These are phyloP conservation scores for Mimosa pudica DNA, from an alignment of 306 rosid genomes.

Conservation along the genomic window DNA sequence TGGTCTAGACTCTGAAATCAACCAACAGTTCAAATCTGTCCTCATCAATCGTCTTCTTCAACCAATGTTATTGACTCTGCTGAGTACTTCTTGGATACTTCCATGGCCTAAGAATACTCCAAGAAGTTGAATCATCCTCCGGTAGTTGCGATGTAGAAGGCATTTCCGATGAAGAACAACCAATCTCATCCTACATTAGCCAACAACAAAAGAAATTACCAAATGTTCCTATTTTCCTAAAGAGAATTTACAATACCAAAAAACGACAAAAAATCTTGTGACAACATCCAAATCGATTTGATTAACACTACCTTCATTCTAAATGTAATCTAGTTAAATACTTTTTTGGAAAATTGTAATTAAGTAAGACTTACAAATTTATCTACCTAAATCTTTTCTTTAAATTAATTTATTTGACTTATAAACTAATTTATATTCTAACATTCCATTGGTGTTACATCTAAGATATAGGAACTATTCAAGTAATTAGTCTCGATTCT, in stretches of 20 bases:
- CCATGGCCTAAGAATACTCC: conserved; percentile 17
- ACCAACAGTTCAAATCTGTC: not conserved
- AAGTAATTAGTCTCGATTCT: too few species aligned
- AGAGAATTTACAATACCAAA: not conserved
- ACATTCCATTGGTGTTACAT: too few species aligned
- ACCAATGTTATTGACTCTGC: not conserved
- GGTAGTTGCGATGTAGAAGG: not conserved
- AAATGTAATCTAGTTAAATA: too few species aligned
- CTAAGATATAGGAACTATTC: too few species aligned
- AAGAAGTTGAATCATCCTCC: conserved; percentile 21
- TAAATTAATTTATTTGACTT: too few species aligned
- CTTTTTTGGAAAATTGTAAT: too few species aligned
- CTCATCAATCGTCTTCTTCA: conserved; percentile 6
- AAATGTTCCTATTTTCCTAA: not conserved
- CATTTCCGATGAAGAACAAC: conserved; percentile 31
- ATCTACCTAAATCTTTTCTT: too few species aligned
- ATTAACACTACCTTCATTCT: not conserved
- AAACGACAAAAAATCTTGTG: not conserved
- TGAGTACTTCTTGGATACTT: conserved; percentile 9
- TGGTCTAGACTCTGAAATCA: not conserved
- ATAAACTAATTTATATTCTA: too few species aligned
- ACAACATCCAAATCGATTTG: not conserved
- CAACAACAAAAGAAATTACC: not conserved
- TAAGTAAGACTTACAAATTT: too few species aligned
- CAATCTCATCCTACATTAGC: conserved; percentile 16